phyloP scores from a whole-genome alignment of 441 rosid species.

The Daphne laureola region DNA sequence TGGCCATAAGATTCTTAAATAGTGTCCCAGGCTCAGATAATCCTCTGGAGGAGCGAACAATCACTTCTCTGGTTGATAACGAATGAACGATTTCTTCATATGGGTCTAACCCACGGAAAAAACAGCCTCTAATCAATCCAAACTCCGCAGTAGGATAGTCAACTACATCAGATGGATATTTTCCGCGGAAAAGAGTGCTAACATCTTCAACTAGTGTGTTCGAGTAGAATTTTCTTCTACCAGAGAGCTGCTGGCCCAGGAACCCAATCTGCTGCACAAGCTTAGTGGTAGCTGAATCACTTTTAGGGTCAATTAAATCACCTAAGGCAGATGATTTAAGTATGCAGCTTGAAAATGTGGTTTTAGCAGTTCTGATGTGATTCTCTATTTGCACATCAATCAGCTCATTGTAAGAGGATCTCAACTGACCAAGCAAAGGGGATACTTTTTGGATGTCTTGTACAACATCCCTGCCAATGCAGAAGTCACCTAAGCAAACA shows the following conservation, averaged over 20 bases:
- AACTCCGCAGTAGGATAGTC: constrained; percentile 64
- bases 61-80: constrained; percentile 58
- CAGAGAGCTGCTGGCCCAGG: constrained; percentile 14
- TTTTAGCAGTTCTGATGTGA: constrained; percentile 45
- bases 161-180: constrained; percentile 35
- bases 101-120: constrained; percentile 84
- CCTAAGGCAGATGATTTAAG: constrained; percentile 56
- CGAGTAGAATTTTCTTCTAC: constrained; percentile 44
- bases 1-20: constrained; percentile 87
- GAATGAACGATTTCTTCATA: constrained; percentile 92
- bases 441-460: constrained; percentile 15
- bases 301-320: constrained; percentile 61
- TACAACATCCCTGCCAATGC: constrained; percentile 15
- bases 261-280: constrained; percentile 19
- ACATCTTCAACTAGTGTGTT: constrained; percentile 73
- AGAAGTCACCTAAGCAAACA: constrained; percentile 60
- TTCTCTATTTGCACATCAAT: constrained; percentile 64
- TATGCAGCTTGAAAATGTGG: constrained; percentile 46
- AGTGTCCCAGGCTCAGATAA: constrained; percentile 85
- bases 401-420: constrained; percentile 49
- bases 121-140: constrained; percentile 69
- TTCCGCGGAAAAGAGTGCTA: constrained; percentile 50
- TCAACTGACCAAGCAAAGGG: constrained; percentile 37
- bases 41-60: constrained; percentile 80
- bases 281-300: constrained; percentile 39